Conservation (phyloP, 441 rosid genomes). For the Adansonia grandidieri region DNA sequence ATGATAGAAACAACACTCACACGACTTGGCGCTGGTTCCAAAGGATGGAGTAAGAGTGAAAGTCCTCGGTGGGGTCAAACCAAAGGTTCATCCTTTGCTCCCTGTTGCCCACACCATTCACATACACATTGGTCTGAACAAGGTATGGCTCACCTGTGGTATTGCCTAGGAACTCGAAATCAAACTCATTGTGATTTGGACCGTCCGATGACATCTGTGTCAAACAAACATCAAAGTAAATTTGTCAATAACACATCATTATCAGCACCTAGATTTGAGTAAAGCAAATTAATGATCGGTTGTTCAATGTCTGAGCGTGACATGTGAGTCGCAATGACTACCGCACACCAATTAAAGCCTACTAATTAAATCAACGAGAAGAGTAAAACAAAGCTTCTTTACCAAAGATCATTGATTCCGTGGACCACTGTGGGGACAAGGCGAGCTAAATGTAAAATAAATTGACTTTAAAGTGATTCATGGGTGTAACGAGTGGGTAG, state of each 20-base stretch:
- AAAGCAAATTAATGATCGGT: not conserved
- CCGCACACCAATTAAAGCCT: not conserved
- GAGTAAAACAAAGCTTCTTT: not conserved
- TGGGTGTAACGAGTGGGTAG: conserved; percentile 22
- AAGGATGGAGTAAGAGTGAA: conserved; percentile 77
- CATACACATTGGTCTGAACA: conserved; percentile 85
- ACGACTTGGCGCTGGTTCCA: conserved; percentile 88
- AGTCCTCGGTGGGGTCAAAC: conserved; percentile 93
- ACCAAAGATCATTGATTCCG: conserved; percentile 19
- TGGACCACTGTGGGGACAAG: conserved; percentile 17
- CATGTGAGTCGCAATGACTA: not conserved
- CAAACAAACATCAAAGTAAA: not conserved
- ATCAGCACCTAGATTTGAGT: not conserved
- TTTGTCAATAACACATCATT: not conserved
- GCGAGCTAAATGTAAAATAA: conserved; percentile 20
- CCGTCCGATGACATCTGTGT: conserved; percentile 97
- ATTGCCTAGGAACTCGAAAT: conserved; percentile 93
- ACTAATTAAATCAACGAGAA: not conserved
- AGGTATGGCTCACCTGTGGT: conserved; percentile 86
- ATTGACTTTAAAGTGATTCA: conserved; percentile 22
- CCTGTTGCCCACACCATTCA: conserved; percentile 90
- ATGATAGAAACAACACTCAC: conserved; percentile 46
- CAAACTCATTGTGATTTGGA: conserved; percentile 87
- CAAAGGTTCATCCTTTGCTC: conserved; percentile 90
- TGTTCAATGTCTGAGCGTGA: not conserved